These are phyloP conservation scores for Fusarium nematophilum DNA, from an alignment of 2,329 filamentous ascomycete species.

Conservation along the genomic window DNA sequence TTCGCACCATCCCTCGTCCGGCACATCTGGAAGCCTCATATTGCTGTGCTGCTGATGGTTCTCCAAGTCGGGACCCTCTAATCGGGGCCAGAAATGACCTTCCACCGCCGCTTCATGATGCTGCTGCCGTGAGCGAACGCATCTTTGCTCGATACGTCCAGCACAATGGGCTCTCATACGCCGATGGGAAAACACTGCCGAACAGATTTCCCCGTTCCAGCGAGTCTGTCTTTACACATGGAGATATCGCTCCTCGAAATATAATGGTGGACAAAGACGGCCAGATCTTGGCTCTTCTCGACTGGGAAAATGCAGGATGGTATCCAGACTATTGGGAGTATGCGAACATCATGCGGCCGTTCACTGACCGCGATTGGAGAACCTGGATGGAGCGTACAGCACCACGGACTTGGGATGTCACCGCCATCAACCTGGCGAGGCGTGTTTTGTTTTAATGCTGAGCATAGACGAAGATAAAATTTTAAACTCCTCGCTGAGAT, in stretches of 20 bases:
- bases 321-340: slow-evolving; percentile 21
- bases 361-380: slow-evolving; percentile 20
- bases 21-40: slow-evolving; percentile 9
- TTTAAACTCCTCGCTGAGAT: too few species aligned
- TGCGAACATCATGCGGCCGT: slow-evolving; percentile 27
- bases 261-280: slow-evolving; percentile 13
- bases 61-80: slow-evolving; percentile 15
- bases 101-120: slow-evolving; percentile 13
- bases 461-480: too few species aligned
- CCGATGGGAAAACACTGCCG: slow-evolving; percentile 2
- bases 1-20: slow-evolving; percentile 20
- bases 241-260: slow-evolving; percentile 17
- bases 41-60: slow-evolving; percentile 23
- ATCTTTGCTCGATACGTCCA: slow-evolving; percentile 18
- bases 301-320: slow-evolving; percentile 20
- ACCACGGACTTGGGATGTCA: slow-evolving; percentile 25
- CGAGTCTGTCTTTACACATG: slow-evolving; percentile 19
- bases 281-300: slow-evolving; percentile 3
- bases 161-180: slow-evolving; percentile 23
- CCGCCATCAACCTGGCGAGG: slow-evolving; percentile 3
- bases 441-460: background rate
- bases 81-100: slow-evolving; percentile 11
- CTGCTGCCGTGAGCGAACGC: slow-evolving; percentile 19
- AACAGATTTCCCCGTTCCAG: slow-evolving; percentile 7
- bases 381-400: slow-evolving; percentile 19